A percentile compares a stretch with the other conserved stretches of the same genome.
Conservation (phyloP, 768 basidiomycete genomes). For the Multifurca ochricompacta region DNA sequence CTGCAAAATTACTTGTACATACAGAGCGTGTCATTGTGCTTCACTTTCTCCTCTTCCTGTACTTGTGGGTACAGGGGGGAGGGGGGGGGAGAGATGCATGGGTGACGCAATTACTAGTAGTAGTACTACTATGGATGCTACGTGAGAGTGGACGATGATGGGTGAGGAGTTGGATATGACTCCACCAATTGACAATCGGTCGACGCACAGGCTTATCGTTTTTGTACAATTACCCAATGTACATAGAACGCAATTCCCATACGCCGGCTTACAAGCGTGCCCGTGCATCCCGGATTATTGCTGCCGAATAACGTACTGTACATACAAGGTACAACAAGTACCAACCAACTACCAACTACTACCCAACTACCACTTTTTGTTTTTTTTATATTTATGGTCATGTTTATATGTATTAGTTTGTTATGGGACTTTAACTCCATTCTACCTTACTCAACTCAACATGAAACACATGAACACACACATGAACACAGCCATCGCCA, state of each 20-base stretch:
- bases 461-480: too few relatives aligned
- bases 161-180: background rate
- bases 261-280: background rate
- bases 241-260: background rate
- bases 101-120: conserved; percentile 11
- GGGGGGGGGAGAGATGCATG: background rate
- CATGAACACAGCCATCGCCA: too few relatives aligned
- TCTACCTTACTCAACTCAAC: too few relatives aligned
- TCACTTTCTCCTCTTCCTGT: background rate
- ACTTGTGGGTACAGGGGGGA: background rate
- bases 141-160: background rate
- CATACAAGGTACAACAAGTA: background rate
- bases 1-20: conserved; percentile 19
- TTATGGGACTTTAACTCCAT: too few relatives aligned
- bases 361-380: too few relatives aligned
- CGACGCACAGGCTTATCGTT: background rate
- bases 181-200: background rate
- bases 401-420: too few relatives aligned
- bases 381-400: too few relatives aligned
- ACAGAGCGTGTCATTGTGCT: background rate
- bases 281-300: conserved; percentile 8
- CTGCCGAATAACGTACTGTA: background rate
- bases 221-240: background rate
- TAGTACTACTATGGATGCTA: background rate
- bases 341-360: too few relatives aligned